phyloP scores from a whole-genome alignment of 768 basidiomycete species.

The Macrolepiota dolichaula region DNA sequence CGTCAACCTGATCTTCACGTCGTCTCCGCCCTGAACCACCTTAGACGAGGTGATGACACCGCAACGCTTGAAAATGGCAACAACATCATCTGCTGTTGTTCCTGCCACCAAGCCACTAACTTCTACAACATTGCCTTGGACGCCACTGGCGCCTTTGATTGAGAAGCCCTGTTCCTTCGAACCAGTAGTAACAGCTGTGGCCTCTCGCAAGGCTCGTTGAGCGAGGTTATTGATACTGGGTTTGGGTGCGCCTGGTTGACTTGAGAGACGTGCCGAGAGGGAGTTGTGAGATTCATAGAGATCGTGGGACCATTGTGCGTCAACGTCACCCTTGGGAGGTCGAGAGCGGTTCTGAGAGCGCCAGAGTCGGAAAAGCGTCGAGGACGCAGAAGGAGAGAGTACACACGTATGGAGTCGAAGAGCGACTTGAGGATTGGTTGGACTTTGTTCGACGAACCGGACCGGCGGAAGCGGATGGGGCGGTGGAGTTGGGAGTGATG shows the following conservation, averaged over 20 bases:
- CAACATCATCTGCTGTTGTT: conserved; percentile 80
- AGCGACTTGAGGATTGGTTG: conserved; percentile 32
- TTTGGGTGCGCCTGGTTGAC: conserved; percentile 43
- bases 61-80: conserved; percentile 82
- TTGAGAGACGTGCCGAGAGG: conserved; percentile 55
- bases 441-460: conserved; percentile 36
- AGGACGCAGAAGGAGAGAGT: conserved; percentile 22
- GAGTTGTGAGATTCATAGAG: conserved; percentile 60
- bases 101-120: conserved; percentile 71
- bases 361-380: conserved; percentile 21
- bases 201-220: conserved; percentile 64
- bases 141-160: conserved; percentile 66
- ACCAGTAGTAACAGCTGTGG: conserved; percentile 28
- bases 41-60: conserved; percentile 56
- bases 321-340: conserved; percentile 62
- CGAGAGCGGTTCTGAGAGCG: conserved; percentile 45
- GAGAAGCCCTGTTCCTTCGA: conserved; percentile 32
- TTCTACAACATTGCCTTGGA: conserved; percentile 66
- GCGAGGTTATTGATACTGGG: conserved; percentile 48
- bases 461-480: conserved; percentile 32
- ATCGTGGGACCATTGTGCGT: conserved; percentile 71
- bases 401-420: conserved; percentile 55
- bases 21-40: conserved; percentile 33
- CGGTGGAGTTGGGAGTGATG: conserved; percentile 30
- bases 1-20: conserved; percentile 64